Evolutionary conservation across 768 basidiomycete species (phyloP), one percentile per base, ranked within the genome.

Genomic region (Mycena maculata): DNA sequence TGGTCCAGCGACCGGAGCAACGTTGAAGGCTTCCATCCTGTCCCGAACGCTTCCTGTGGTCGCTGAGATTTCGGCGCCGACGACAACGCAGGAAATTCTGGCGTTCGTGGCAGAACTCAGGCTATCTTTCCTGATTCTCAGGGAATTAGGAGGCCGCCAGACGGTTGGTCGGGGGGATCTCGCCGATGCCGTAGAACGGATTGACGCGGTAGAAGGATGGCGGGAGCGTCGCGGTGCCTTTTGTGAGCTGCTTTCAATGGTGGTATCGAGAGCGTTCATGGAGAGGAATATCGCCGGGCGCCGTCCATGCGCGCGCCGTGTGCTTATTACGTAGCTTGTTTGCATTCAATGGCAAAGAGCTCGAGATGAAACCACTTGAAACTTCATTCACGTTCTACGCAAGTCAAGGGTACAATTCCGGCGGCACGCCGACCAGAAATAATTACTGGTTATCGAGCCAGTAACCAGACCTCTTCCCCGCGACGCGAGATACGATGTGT

Each of bases 241-340:
- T 18, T 48, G 41, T 1, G 50, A 23, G 62, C 30, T 57, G 52
- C 27, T 25, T 27, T 62, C 65, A 15, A 56, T 33, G 28, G 66
- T n/a, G n/a, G 60, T 55, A 23, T 70, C 69, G 18, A 70, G 47
- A 44, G 65, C 59, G 62, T 62, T 71, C 65, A 67, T 71, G 61
- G 22, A 20, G 23, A 27, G 33, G 58, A 64, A 22, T 27, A 50
- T 45, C 33, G 33, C 6, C 33, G 13, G 13, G 33, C 33, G 33
- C n/a, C n/a, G n/a, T n/a, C n/a, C n/a, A n/a, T n/a, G n/a, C n/a
- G n/a, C n/a, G n/a, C n/a, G n/a, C n/a, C n/a, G n/a, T n/a, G n/a
- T n/a, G n/a, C n/a, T n/a, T n/a, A n/a, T n/a, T 36, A 36, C 33
- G 33, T 36, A 6, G 33, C 13, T 36, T 36, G 33, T 36, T 36